Evolutionary conservation across 2,329 filamentous ascomycete species (phyloP), one percentile per base, ranked within the genome.

Genomic region (Diaporthe caulivora): DNA sequence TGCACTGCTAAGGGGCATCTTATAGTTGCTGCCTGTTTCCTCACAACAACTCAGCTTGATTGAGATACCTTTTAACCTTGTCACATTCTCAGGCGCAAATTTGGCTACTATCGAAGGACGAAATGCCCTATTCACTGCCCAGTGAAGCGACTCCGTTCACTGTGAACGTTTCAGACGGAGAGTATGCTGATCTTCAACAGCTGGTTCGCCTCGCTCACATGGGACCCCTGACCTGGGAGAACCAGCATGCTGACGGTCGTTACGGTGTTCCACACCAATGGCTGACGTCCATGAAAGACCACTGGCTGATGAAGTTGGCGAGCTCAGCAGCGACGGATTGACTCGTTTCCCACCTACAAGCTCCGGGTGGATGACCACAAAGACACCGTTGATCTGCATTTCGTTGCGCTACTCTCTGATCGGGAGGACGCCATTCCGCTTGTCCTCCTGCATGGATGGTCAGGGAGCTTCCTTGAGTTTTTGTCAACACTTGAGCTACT

Each of bases 391-490:
- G 78, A 83, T 5, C 81, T 90, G 44, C 88, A 91, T 76, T 91
- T 91, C 76, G 78, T 84, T 1, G 88, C 84, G 0, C 80, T 91
- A 0, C 91, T 91, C 78, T 90, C 88, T 0, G 76, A 82, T 44
- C 85, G 84, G 21, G 47, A 79, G 1, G 83, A 87, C 74, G 89
- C 89, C 0, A 82, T 87, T 1, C 89, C 89, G 0, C 76, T 90
- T 13, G 75, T 85, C 2, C 81, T 89, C 15, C 77, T 88, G 21
- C 88, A 91, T 74, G 89, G 89, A 53, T 90, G 87, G 87, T 88
- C 88, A 1, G 81, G 82, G 74, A 85, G 82, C 1, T 87, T 90
- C 73, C 78, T 87, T 0, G 90, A 92, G 75, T 91, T 91, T 76
- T 76, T 91, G 2, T 84, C 84, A 1, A 80, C 89, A 5, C 78